These are phyloP conservation scores for Wolfiporia cocos DNA, from an alignment of 1,284 basidiomycete species.

Conservation along the genomic window DNA sequence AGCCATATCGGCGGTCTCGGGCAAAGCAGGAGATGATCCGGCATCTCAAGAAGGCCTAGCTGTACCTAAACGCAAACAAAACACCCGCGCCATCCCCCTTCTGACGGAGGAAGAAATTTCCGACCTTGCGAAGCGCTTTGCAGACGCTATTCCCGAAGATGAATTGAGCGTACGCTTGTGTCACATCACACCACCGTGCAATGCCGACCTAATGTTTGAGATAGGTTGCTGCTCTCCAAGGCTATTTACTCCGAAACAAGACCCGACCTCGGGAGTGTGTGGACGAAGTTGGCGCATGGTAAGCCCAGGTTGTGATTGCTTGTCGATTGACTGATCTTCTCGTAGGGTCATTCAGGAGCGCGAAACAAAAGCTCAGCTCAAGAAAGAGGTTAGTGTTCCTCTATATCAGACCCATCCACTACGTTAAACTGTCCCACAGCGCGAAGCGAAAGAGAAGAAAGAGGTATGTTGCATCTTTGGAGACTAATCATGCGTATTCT, in stretches of 20 bases:
- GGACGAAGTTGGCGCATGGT: slow-evolving; percentile 69
- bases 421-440: too few species aligned
- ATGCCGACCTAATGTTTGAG: slow-evolving; percentile 3
- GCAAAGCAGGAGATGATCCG: slow-evolving; percentile 34
- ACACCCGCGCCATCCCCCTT: slow-evolving; percentile 54
- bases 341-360: slow-evolving; percentile 66
- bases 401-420: too few species aligned
- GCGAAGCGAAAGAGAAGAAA: slow-evolving; percentile 70
- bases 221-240: slow-evolving; percentile 79
- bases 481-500: not conserved
- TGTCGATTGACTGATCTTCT: slow-evolving; percentile 6
- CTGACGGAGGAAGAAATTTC: slow-evolving; percentile 69
- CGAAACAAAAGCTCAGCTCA: slow-evolving; percentile 73
- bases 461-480: slow-evolving; percentile 35
- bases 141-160: slow-evolving; percentile 70
- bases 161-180: slow-evolving; percentile 65
- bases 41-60: slow-evolving; percentile 59
- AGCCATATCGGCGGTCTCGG: slow-evolving; percentile 18
- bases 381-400: too few species aligned
- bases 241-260: slow-evolving; percentile 80
- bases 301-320: slow-evolving; percentile 7
- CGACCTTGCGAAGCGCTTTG: slow-evolving; percentile 71
- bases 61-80: slow-evolving; percentile 56
- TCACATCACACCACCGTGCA: slow-evolving; percentile 2
- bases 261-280: slow-evolving; percentile 76